These are phyloP conservation scores for Thelonectria rubi DNA, from an alignment of 2,329 filamentous ascomycete genomes.

Conservation along the genomic window DNA sequence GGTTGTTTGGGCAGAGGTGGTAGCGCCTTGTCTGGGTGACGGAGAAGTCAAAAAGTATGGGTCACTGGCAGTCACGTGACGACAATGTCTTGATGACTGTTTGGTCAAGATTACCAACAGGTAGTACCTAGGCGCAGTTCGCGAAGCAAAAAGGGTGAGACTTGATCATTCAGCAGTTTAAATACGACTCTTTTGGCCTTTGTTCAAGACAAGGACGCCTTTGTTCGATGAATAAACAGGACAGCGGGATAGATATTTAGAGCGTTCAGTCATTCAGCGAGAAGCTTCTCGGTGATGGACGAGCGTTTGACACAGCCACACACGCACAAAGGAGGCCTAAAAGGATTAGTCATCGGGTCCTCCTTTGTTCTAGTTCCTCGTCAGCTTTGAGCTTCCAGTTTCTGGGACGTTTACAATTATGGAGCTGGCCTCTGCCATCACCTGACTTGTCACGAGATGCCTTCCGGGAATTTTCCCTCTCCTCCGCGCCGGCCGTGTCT, in stretches of 20 bases:
- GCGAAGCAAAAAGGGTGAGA: neutral
- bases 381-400: no score
- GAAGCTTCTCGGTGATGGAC: constrained; percentile 33
- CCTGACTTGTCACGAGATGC: no score
- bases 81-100: constrained; percentile 25
- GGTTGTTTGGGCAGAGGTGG: constrained; percentile 37
- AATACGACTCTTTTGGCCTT: constrained; percentile 2
- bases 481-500: no score
- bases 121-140: no score
- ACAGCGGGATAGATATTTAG: neutral
- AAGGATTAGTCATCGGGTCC: neutral
- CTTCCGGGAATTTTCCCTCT: no score
- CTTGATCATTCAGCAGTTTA: constrained; percentile 21
- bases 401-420: no score
- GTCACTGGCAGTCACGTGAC: constrained; percentile 43
- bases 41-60: constrained; percentile 44
- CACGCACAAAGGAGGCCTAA: no score
- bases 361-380: no score
- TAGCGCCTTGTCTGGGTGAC: constrained; percentile 42
- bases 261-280: constrained; percentile 21
- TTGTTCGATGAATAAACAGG: neutral
- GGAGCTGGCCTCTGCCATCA: no score
- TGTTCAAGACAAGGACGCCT: neutral
- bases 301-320: neutral
- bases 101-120: constrained; percentile 20